A percentile compares a stretch with the other conserved stretches of the same genome.
Conservation (phyloP, 139 green algal genomes). For the Micractinium sp. region DNA sequence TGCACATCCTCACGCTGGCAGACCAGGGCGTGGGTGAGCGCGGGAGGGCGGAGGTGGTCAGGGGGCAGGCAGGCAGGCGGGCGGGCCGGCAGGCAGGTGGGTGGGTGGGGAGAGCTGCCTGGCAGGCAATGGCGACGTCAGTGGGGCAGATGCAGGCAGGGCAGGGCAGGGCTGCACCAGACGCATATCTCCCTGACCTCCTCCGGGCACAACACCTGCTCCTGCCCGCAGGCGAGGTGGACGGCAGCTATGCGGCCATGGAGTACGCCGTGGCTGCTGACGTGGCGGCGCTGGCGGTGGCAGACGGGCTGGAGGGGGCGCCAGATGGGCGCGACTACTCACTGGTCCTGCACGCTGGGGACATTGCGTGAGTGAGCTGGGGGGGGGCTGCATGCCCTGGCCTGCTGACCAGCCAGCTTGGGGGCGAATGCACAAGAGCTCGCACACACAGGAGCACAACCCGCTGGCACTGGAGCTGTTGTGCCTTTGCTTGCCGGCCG, state of each 20-base stretch:
- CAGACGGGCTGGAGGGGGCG: background rate
- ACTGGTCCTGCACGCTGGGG: constrained; percentile 69
- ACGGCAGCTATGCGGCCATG: constrained; percentile 47
- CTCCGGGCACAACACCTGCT: background rate
- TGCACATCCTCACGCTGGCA: constrained; percentile 64
- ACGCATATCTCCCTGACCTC: too few species aligned
- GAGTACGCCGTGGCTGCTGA: constrained; percentile 22
- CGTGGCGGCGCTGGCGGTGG: background rate
- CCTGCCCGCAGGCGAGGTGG: background rate
- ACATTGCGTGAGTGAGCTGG: constrained; percentile 39
- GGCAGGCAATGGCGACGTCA: too few species aligned
- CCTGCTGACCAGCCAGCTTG: too few species aligned
- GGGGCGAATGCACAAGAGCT: too few species aligned
- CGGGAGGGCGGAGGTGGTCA: background rate
- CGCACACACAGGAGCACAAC: too few species aligned
- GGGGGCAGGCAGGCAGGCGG: constrained; percentile 25
- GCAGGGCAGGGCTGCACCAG: too few species aligned
- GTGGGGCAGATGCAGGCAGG: too few species aligned
- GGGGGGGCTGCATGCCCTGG: too few species aligned
- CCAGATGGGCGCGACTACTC: background rate
- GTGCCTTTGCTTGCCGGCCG: background rate
- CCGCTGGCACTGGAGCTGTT: too few species aligned
- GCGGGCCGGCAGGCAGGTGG: background rate
- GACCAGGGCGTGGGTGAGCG: constrained; percentile 62
- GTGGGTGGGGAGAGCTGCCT: too few species aligned